Evolutionary conservation across 495 filamentous ascomycete genomes (phyloP).

Genomic region (Lindgomyces ingoldianus): DNA sequence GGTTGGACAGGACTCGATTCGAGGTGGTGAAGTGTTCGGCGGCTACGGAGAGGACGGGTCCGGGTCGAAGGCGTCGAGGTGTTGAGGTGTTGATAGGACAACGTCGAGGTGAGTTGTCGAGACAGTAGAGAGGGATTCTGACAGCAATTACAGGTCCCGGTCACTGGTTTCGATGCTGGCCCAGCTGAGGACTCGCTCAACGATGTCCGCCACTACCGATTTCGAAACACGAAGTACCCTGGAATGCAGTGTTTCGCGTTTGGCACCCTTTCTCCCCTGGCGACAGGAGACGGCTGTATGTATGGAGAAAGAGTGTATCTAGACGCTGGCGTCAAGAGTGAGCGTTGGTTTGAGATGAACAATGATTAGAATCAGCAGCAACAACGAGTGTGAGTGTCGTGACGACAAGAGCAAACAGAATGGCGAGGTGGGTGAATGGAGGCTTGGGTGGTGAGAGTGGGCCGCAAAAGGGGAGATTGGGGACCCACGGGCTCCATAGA

Average conservation of each 20-base stretch:
- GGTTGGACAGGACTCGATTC: neutral
- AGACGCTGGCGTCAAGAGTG: too few relatives aligned
- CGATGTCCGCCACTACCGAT: slow-evolving; percentile 34
- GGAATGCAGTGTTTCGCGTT: slow-evolving; percentile 38
- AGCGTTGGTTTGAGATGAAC: too few relatives aligned
- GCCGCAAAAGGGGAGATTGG: neutral
- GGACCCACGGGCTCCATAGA: slow-evolving; percentile 1
- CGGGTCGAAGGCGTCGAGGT: neutral
- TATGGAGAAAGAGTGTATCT: slow-evolving; percentile 6
- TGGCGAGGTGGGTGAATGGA: neutral
- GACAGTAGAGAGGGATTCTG: neutral
- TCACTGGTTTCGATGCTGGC: slow-evolving; percentile 7
- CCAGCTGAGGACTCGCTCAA: slow-evolving; percentile 37
- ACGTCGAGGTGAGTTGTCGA: slow-evolving; percentile 8
- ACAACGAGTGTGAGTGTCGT: slow-evolving; percentile 27
- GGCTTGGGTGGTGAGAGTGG: neutral
- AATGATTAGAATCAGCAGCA: too few relatives aligned
- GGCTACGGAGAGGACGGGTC: neutral
- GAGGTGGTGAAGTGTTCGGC: neutral
- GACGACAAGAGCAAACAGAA: slow-evolving; percentile 13
- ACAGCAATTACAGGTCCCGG: neutral
- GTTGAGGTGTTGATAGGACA: neutral
- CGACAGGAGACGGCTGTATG: slow-evolving; percentile 16
- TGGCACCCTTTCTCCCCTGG: slow-evolving; percentile 28
- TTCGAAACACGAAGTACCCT: slow-evolving; percentile 36